Evolutionary conservation across 805 yeast genomes (phyloP), one percentile per base, ranked within the genome.

Genomic region (Candida insectalens): DNA sequence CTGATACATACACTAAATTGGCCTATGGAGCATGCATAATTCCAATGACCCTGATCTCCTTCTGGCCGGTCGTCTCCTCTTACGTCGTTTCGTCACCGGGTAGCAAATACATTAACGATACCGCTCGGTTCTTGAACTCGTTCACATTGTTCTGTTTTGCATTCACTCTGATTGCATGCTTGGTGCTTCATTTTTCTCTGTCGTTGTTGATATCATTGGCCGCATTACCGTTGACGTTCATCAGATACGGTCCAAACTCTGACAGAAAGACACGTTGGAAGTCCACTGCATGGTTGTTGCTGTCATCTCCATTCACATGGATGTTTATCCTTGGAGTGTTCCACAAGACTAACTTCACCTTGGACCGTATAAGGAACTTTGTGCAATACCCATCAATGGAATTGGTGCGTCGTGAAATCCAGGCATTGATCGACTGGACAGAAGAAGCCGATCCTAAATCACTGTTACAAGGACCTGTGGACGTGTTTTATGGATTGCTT

Each of bases 111-210:
- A 12, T 42, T 12, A 38, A 51, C 2, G 55, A 55, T 27, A 42
- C 38, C 25, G 37, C 42, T 8, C 41, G 60, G 29, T 33, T 45
- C 4, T 27, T 54, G 17, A 46, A 48, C 23, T 43, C 52, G 7
- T 43, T 50, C 29, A 41, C 56, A 4, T 62, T 81, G 25, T 62
- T 82, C 23, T 71, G 74, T 33, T 58, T 81, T 34, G 77, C 94
- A 21, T 66, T 85, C 50, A 65, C 77, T 21, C 64, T 87, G 27
- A 73, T 84, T 6, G 74, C 94, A 0, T 59, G 87, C 27, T 60
- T 89, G 34, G 85, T 87, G 41, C 67, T 89, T 17, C 87, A 92
- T 57, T 92, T 88, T 52, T 68, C 96, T 2, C 64, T 92, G 39
- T 83, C 96, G 0, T 66, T 83, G 33, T 49, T 67, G 4, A 62